Percentiles rank a stretch among this genome's conserved stretches.
phyloP scores from a whole-genome alignment of 306 rosid species.

The Cucumis sativus region DNA sequence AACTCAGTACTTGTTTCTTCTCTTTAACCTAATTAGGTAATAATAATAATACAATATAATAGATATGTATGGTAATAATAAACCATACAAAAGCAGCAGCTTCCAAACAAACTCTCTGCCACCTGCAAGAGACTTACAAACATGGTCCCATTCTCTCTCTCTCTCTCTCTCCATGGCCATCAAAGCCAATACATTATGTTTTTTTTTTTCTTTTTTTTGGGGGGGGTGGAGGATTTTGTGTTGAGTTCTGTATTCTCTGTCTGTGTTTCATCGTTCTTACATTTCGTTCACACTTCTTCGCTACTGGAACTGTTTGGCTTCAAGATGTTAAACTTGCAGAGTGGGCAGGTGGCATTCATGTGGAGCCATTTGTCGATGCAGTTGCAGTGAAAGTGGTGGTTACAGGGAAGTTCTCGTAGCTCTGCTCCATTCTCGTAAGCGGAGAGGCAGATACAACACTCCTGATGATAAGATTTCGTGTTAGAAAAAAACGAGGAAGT shows the following conservation, averaged over 20 bases:
- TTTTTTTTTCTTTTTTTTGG: neutral
- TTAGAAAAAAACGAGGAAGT: constrained; percentile 1
- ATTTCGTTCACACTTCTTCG: constrained; percentile 22
- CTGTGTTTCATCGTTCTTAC: neutral
- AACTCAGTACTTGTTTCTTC: neutral
- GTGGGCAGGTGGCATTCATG: constrained; percentile 72
- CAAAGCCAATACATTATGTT: neutral
- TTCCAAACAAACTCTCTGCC: neutral
- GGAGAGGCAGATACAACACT: constrained; percentile 74
- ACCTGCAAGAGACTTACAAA: neutral
- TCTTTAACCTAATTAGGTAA: neutral
- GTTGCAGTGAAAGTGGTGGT: constrained; percentile 66
- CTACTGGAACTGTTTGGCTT: constrained; percentile 18
- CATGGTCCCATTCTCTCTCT: neutral
- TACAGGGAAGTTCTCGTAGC: constrained; percentile 72
- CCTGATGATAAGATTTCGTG: constrained; percentile 30
- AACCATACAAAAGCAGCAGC: neutral
- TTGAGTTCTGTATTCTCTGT: neutral
- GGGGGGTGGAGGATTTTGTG: no score
- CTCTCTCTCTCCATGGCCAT: neutral
- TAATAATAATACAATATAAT: neutral
- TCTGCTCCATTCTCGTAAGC: constrained; percentile 52
- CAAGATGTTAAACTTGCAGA: constrained; percentile 77
- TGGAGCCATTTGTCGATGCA: constrained; percentile 91
- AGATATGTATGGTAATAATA: neutral